These are phyloP conservation scores for Monilinia fructicola DNA, from an alignment of 2,329 filamentous ascomycete species.

Conservation along the genomic window DNA sequence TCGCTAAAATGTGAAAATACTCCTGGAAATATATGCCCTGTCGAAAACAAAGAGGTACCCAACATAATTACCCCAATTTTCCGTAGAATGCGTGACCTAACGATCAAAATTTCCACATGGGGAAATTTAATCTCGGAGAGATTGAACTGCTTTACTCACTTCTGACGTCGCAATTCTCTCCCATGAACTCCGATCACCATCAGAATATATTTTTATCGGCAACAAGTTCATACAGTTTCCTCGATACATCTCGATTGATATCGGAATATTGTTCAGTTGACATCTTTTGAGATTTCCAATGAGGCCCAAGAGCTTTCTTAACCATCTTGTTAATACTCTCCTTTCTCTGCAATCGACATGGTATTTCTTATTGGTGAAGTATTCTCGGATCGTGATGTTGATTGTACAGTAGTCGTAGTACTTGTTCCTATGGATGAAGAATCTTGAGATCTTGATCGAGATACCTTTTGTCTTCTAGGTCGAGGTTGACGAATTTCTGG, in stretches of 20 bases:
- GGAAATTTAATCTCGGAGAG: conserved; percentile 44
- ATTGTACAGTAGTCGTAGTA: conserved; percentile 34
- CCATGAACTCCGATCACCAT: conserved; percentile 67
- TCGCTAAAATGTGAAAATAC: background rate
- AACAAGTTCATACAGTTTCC: conserved; percentile 75
- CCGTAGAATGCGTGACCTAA: conserved; percentile 18
- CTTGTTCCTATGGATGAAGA: conserved; percentile 57
- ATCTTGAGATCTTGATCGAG: conserved; percentile 47
- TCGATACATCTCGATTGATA: conserved; percentile 88
- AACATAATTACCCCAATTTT: background rate
- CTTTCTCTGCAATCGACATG: conserved; percentile 80
- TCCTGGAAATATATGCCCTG: conserved; percentile 2
- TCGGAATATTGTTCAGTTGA: conserved; percentile 87
- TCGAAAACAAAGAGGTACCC: background rate
- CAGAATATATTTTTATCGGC: conserved; percentile 49
- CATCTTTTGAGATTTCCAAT: conserved; percentile 73
- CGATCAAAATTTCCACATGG: background rate
- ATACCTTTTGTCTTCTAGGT: conserved; percentile 36
- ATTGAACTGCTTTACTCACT: conserved; percentile 71
- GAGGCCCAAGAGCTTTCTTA: conserved; percentile 73
- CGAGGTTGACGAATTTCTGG: conserved; percentile 38
- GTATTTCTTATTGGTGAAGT: conserved; percentile 64
- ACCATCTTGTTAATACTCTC: conserved; percentile 88
- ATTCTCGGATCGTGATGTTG: conserved; percentile 46
- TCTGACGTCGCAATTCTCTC: conserved; percentile 76